Percentiles rank a stretch among this genome's conserved stretches.
Conservation (phyloP, 208 protist genomes). For the Trypanosoma boissoni region DNA sequence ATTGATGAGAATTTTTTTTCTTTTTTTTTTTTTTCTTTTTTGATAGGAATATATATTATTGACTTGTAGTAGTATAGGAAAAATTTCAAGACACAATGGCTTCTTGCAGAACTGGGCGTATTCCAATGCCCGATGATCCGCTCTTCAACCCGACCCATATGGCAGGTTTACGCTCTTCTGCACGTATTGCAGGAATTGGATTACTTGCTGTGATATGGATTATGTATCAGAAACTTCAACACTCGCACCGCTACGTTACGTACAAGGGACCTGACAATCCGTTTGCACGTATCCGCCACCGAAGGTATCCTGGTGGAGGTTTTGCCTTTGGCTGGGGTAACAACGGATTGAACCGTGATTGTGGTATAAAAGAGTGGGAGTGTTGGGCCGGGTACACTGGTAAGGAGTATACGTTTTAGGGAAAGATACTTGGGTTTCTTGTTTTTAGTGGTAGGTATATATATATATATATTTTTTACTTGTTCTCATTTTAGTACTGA, state of each 20-base stretch:
- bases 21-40: not conserved
- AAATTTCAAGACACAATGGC: slow-evolving; percentile 30
- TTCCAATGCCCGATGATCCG: slow-evolving; percentile 83
- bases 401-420: slow-evolving; percentile 86
- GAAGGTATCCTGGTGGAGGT: slow-evolving; percentile 70
- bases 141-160: slow-evolving; percentile 54
- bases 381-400: slow-evolving; percentile 88
- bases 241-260: slow-evolving; percentile 77
- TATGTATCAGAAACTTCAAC: slow-evolving; percentile 77
- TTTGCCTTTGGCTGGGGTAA: slow-evolving; percentile 88
- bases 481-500: slow-evolving; percentile 4
- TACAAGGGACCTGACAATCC: slow-evolving; percentile 85
- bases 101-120: slow-evolving; percentile 73
- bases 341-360: slow-evolving; percentile 89
- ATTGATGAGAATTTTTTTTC: not conserved
- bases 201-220: slow-evolving; percentile 71
- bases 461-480: not conserved
- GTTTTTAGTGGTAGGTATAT: not conserved
- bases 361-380: slow-evolving; percentile 82
- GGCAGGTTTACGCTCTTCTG: slow-evolving; percentile 56
- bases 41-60: not conserved
- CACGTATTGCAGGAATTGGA: slow-evolving; percentile 52
- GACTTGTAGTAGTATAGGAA: not conserved
- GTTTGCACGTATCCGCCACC: slow-evolving; percentile 75
- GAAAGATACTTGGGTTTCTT: not conserved